These are phyloP conservation scores for Wickerhamomyces sp. DNA, from an alignment of 1,139 yeast genomes.

Conservation along the genomic window DNA sequence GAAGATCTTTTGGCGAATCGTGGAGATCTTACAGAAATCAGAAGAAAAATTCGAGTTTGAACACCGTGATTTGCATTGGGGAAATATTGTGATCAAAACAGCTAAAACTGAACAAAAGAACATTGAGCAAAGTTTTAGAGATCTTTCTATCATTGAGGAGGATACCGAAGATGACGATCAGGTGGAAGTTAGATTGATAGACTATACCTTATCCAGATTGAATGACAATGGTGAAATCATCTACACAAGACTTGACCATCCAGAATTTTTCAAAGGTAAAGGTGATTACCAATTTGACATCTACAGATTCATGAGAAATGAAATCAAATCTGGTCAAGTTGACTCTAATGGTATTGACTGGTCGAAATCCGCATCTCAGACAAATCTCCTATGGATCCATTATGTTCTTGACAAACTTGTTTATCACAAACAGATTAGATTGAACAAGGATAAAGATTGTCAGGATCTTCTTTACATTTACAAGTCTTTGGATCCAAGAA, in stretches of 20 bases:
- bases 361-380: constrained; percentile 30
- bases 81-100: constrained; percentile 40
- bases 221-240: constrained; percentile 26
- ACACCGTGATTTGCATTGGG: constrained; percentile 64
- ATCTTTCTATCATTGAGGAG: constrained; percentile 23
- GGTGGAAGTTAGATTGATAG: constrained; percentile 46
- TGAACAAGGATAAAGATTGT: constrained; percentile 6
- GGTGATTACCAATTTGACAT: constrained; percentile 50
- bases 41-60: constrained; percentile 52
- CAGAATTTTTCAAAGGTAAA: constrained; percentile 44
- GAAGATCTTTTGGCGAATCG: constrained; percentile 48
- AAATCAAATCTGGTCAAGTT: constrained; percentile 12
- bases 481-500: constrained; percentile 22
- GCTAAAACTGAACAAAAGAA: constrained; percentile 2
- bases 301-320: constrained; percentile 41
- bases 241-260: constrained; percentile 43
- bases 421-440: constrained; percentile 23
- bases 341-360: constrained; percentile 26
- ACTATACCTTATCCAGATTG: constrained; percentile 50
- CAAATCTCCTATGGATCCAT: constrained; percentile 41
- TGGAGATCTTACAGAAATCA: constrained; percentile 40
- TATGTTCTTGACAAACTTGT: constrained; percentile 32
- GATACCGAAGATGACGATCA: constrained; percentile 12
- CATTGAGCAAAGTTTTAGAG: constrained; percentile 20
- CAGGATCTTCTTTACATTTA: constrained; percentile 13